Evolutionary conservation across 768 basidiomycete species (phyloP).

Genomic region (Strobilomyces confusus): DNA sequence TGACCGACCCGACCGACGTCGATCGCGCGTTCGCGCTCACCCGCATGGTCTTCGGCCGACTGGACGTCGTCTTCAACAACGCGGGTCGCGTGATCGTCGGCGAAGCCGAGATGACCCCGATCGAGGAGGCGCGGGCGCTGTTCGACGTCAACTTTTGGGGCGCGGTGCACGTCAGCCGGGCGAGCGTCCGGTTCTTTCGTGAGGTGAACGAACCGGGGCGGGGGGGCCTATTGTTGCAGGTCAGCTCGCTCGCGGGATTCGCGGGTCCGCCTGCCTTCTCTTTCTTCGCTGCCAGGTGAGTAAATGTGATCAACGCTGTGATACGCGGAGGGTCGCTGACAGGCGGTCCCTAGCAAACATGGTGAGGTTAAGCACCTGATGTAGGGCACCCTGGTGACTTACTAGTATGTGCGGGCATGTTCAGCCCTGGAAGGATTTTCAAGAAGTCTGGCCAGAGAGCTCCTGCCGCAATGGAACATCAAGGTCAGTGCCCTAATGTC

Average conservation of each 20-base stretch:
- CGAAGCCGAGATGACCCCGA: conserved; percentile 15
- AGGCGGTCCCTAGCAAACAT: conserved; percentile 13
- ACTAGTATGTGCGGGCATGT: neutral
- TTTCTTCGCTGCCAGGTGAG: conserved; percentile 23
- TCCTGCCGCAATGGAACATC: conserved; percentile 43
- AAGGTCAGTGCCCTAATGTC: conserved; percentile 3
- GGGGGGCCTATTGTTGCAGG: conserved; percentile 35
- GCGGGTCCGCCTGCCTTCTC: conserved; percentile 7
- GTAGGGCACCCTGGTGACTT: neutral
- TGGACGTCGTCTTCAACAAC: conserved; percentile 18
- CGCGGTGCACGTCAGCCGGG: conserved; percentile 23
- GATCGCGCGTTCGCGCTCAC: conserved; percentile 8
- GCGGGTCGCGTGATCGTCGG: neutral
- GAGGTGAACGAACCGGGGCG: conserved; percentile 31
- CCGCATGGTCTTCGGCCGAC: conserved; percentile 5
- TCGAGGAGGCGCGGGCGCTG: conserved; percentile 14
- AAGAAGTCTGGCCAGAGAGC: conserved; percentile 19
- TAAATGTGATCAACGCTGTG: neutral
- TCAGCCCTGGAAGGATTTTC: neutral
- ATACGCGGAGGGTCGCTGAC: conserved; percentile 10
- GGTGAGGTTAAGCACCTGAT: conserved; percentile 4
- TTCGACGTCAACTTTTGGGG: conserved; percentile 31
- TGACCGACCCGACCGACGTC: conserved; percentile 10
- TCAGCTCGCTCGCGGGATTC: conserved; percentile 31
- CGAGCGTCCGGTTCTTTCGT: conserved; percentile 26